Evolutionary conservation across 345 rosid species (phyloP), one percentile per base, ranked within the genome.

Genomic region (Corchorus olitorius): DNA sequence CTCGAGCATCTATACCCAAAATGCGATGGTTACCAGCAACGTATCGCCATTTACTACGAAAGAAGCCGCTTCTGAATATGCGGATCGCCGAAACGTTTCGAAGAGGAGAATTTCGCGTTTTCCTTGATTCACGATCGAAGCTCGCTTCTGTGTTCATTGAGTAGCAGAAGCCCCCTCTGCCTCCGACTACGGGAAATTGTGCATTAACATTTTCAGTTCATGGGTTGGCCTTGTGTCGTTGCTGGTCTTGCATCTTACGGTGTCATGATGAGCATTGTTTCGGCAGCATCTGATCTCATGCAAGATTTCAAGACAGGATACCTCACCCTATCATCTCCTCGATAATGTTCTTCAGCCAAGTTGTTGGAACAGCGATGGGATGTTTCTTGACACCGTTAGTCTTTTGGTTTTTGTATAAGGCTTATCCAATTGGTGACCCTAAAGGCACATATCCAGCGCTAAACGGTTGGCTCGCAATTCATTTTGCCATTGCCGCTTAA

Each of bases 231-330:
- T 84, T 0, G 98, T 2, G 75, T 94, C 70, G 58, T 94, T 1
- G 98, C 97, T 0, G 98, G 98, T 3, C 88, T 94, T 12, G 97
- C 89, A 0, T 74, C 97, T 54, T 94, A 97, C 66, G 96, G 97
- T 34, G 97, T 94, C 73, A 94, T 94, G 98, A 94, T 94, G 97
- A 92, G 86, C 83, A 94, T 91, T n/a, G 98, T 94, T n/a, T 89
- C 98, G 0, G 92, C 98, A 22, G 98, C 96, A 8, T 89, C 98
- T 13, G 98, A 94, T 79, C 88, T 94, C 6, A 94, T 90, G 79
- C 98, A 94, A 27, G 98, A 94, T 77, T 94, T 94, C 88, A 94
- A 94, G 80, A 94, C 97, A 4, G 98, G 98, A 50, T 94, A 94
- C 62, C 83, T 94, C 37, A 94, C 98, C 13, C 88, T 94, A 35